phyloP scores from a whole-genome alignment of 2,329 filamentous ascomycete species.

The Fusarium pilosicola region DNA sequence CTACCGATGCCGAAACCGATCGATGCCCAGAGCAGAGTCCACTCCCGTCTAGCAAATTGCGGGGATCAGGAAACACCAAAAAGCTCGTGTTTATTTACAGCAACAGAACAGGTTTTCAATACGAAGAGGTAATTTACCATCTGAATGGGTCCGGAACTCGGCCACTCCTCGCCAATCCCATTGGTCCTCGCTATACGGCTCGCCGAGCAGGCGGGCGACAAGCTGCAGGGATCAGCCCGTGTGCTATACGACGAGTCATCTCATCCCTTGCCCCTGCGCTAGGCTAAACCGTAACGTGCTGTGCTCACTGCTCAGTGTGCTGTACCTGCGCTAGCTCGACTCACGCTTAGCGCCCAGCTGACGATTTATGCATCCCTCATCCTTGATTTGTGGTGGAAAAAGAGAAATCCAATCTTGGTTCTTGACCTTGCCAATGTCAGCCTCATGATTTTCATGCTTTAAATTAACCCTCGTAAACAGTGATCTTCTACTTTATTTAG shows the following conservation, averaged over 20 bases:
- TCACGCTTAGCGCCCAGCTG: neutral
- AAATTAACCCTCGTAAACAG: neutral
- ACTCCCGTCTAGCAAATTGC: neutral
- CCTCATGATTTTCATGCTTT: neutral
- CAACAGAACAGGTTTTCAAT: slow-evolving; percentile 14
- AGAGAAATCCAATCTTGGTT: neutral
- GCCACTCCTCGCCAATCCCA: neutral
- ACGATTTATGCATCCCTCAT: neutral
- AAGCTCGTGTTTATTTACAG: slow-evolving; percentile 27
- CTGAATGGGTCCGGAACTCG: slow-evolving; percentile 12
- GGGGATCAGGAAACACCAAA: slow-evolving; percentile 3
- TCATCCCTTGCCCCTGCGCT: neutral
- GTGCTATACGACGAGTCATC: neutral
- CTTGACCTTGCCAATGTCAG: neutral
- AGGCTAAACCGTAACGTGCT: neutral
- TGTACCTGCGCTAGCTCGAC: slow-evolving; percentile 2
- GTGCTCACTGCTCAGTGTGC: neutral
- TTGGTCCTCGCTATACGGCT: neutral
- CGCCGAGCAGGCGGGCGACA: neutral
- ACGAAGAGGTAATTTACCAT: slow-evolving; percentile 22
- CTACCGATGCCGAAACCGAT: slow-evolving; percentile 4
- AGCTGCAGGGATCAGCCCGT: neutral
- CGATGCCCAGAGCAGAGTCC: neutral
- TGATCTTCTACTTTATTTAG: neutral
- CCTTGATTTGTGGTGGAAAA: neutral